Evolutionary conservation across 257 asterid species (phyloP).

Genomic region (Solanum arcanum): DNA sequence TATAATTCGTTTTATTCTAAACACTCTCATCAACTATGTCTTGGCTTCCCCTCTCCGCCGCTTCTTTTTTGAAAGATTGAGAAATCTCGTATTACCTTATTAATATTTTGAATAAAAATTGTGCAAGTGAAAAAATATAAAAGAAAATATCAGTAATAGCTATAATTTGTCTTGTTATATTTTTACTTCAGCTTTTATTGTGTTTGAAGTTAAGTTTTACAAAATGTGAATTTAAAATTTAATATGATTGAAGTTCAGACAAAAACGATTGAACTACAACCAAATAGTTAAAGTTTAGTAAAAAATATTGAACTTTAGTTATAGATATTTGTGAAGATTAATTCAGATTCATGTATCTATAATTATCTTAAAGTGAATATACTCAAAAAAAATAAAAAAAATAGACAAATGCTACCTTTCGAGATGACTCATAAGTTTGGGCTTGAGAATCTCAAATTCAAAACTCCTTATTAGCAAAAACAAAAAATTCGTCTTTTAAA

Average conservation of each 20-base stretch:
- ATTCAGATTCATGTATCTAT: background rate
- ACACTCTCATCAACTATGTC: background rate
- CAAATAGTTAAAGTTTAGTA: background rate
- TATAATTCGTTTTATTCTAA: background rate
- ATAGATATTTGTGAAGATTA: background rate
- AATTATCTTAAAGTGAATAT: background rate
- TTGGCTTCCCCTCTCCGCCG: background rate
- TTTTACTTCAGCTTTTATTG: background rate
- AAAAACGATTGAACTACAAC: background rate
- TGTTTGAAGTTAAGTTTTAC: background rate
- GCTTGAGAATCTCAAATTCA: accelerated
- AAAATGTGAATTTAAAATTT: background rate
- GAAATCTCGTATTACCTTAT: no score
- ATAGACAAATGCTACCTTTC: background rate
- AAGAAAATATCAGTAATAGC: background rate
- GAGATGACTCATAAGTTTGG: no score
- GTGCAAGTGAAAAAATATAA: background rate
- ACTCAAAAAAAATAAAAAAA: background rate
- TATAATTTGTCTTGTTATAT: background rate
- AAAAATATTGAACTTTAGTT: background rate
- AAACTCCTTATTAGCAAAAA: no score
- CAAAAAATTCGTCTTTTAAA: no score
- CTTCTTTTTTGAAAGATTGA: background rate
- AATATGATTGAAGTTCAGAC: background rate
- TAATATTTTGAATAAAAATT: background rate